A percentile compares a stretch with the other conserved stretches of the same genome.
Conservation (phyloP, 1,284 basidiomycete species). For the Ceratobasidium sp. region DNA sequence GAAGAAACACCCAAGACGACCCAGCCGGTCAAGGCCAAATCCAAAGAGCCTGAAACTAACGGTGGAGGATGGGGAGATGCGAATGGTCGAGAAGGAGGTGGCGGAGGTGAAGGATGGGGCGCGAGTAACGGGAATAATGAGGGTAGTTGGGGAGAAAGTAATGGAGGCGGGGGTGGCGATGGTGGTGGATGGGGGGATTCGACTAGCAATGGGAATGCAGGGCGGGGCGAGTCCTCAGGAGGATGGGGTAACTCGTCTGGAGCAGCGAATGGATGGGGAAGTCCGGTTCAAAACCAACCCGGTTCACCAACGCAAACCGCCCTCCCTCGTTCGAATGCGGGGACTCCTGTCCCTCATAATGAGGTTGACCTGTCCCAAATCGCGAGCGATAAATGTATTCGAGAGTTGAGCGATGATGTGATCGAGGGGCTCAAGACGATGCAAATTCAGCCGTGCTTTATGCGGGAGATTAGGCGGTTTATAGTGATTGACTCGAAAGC, state of each 20-base stretch:
- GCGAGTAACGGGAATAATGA: too few species aligned
- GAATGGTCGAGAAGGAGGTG: not conserved
- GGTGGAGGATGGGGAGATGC: not conserved
- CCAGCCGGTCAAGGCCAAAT: conserved; percentile 6
- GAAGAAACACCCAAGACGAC: conserved; percentile 6
- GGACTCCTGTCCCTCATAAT: not conserved
- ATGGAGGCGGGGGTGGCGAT: not conserved
- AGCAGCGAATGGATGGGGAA: not conserved
- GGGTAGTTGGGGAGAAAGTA: conserved; percentile 11
- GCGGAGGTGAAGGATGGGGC: not conserved
- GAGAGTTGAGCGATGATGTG: conserved; percentile 24
- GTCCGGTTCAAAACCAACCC: not conserved
- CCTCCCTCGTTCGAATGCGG: not conserved
- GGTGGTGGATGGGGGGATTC: conserved; percentile 16
- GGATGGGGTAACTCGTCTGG: not conserved
- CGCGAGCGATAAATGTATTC: not conserved
- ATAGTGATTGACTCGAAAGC: conserved; percentile 30
- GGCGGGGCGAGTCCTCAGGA: not conserved
- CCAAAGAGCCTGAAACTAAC: not conserved
- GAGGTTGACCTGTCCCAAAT: conserved; percentile 12
- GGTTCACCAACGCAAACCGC: not conserved
- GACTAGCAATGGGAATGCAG: not conserved
- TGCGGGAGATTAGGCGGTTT: conserved; percentile 34
- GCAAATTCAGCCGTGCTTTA: conserved; percentile 42
- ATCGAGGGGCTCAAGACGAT: conserved; percentile 31